Percentiles rank a stretch among this genome's conserved stretches.
Evolutionary conservation across 306 rosid genomes (phyloP).

Genomic region (Citrullus colocynthis): DNA sequence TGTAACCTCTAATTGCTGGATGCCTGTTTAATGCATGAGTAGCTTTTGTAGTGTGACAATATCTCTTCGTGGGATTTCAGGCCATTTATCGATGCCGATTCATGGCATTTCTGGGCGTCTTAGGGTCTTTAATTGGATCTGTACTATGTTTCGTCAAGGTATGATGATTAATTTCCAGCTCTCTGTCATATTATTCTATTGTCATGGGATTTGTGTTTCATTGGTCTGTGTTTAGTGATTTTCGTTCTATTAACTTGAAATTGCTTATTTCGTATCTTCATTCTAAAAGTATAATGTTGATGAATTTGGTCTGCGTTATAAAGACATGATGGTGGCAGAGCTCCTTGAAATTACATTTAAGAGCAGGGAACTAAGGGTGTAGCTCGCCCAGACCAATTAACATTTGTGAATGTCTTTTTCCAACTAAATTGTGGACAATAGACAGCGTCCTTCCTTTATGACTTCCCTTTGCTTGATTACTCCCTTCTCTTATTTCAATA

Average conservation of each 20-base stretch:
- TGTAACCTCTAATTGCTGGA: not conserved
- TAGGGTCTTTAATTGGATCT: constrained; percentile 80
- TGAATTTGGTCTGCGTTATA: not conserved
- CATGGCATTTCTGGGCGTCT: constrained; percentile 60
- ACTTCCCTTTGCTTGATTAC: too few species aligned
- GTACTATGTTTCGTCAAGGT: constrained; percentile 77
- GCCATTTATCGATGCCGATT: constrained; percentile 64
- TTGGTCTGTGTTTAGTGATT: not conserved
- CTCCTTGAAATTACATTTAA: not conserved
- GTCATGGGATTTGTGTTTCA: not conserved
- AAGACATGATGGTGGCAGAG: not conserved
- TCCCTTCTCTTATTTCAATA: not conserved
- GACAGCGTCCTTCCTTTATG: not conserved
- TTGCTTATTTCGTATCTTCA: not conserved
- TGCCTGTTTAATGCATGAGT: not conserved
- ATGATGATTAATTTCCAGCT: not conserved
- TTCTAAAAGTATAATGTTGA: not conserved
- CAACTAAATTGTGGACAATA: not conserved
- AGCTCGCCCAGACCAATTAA: not conserved
- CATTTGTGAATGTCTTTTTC: not conserved
- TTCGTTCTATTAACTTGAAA: not conserved
- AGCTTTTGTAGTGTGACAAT: not conserved
- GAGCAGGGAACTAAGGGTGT: not conserved
- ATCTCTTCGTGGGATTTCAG: constrained; percentile 21
- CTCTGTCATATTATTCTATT: not conserved